Evolutionary conservation across 306 rosid genomes (phyloP), one percentile per base, ranked within the genome.

Genomic region (Sechiopsis laciniata): DNA sequence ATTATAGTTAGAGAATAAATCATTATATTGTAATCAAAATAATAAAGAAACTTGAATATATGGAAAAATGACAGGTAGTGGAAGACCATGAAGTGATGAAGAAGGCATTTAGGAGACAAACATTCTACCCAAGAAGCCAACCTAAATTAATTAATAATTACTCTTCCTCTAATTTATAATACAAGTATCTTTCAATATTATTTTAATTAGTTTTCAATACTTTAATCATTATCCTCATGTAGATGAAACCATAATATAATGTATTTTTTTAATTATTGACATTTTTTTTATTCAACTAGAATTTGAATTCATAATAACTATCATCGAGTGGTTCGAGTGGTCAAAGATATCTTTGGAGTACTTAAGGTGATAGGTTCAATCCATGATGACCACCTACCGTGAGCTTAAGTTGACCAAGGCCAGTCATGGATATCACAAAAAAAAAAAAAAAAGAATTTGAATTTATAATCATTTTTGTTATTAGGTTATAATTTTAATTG

Each of bases 91-190:
- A 62, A 62, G 48, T 62, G 50, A 62, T 14, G 48, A 15, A 62
- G 50, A 62, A 62, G 68, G 48, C 21, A 62, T 32, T 62, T 7
- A 32, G 50, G 21, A 16, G 50, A 32, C 68, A 62, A 62, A 62
- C 21, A 62, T 62, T 62, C 68, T 62, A 62, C 68, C 63, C 67
- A 62, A 62, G 67, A 62, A 62, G 14, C 68, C 42, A 62, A 62
- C 12, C 68, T 62, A 14, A 62, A 16, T 62, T 62, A 32, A 16
- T 29, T 32, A 32, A 62, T 62, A 62, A 32, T 62, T 15, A 62
- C 68, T 62, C 68, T 14, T 61, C 8, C 68, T 32, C 35, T 0
- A 15, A 7, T 62, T 6, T 61, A 16, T 14, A 32, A 3, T 59
- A 59, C 48, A 32, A 4, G 67, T 60, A 60, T 29, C 46, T 61